Conservation (phyloP, 805 yeast genomes). For the Crinitomyces ghanaensis region DNA sequence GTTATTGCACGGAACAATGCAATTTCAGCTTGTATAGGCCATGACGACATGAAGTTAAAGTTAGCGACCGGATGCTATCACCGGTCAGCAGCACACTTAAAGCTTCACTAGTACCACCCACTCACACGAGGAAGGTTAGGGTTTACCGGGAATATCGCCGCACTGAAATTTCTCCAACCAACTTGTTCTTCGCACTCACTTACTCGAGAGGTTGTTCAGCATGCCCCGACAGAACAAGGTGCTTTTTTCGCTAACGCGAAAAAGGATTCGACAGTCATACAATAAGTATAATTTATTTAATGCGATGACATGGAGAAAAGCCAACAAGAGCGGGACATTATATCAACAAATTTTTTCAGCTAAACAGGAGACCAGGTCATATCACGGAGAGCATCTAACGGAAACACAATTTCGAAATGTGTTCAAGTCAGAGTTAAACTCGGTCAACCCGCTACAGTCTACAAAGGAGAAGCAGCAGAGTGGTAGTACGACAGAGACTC, state of each 20-base stretch:
- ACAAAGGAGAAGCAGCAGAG: slow-evolving; percentile 45
- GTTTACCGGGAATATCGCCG: no score
- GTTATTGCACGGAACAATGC: slow-evolving; percentile 49
- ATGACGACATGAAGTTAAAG: slow-evolving; percentile 17
- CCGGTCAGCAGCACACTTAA: not conserved
- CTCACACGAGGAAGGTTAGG: no score
- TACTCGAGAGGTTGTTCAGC: no score
- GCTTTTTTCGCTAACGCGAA: slow-evolving; percentile 26
- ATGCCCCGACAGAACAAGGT: slow-evolving; percentile 15
- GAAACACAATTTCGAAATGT: slow-evolving; percentile 69
- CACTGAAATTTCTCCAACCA: no score
- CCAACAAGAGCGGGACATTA: slow-evolving; percentile 50
- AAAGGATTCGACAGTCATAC: slow-evolving; percentile 67
- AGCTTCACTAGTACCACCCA: no score
- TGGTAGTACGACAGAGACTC: slow-evolving; percentile 37
- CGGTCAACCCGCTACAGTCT: slow-evolving; percentile 84
- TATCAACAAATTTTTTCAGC: slow-evolving; percentile 89
- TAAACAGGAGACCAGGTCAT: slow-evolving; percentile 84
- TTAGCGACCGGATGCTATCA: not conserved
- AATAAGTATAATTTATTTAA: slow-evolving; percentile 88
- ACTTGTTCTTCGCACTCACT: no score
- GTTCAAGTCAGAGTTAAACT: slow-evolving; percentile 59
- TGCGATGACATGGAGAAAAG: slow-evolving; percentile 58
- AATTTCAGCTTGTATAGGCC: slow-evolving; percentile 56
- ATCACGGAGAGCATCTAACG: slow-evolving; percentile 89